A percentile compares a stretch with the other conserved stretches of the same genome.
Conservation (phyloP, 2,329 filamentous ascomycete genomes). For the Apiospora arundinis region DNA sequence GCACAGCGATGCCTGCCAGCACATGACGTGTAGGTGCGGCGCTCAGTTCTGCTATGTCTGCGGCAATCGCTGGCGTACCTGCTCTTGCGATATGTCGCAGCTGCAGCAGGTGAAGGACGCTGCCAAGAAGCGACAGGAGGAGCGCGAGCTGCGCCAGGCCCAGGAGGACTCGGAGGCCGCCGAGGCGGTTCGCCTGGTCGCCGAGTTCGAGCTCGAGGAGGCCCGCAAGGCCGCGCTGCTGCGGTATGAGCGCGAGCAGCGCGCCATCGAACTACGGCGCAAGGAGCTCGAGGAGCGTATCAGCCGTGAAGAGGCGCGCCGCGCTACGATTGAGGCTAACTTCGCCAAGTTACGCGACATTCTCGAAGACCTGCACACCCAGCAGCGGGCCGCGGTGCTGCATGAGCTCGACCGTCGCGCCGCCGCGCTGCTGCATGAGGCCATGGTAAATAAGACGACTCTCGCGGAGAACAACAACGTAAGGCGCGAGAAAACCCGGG, state of each 20-base stretch:
- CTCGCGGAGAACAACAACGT: slow-evolving; percentile 42
- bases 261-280: slow-evolving; percentile 45
- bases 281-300: slow-evolving; percentile 47
- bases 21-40: slow-evolving; percentile 85
- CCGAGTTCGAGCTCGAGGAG: slow-evolving; percentile 55
- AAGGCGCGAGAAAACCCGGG: slow-evolving; percentile 40
- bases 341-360: slow-evolving; percentile 45
- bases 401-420: slow-evolving; percentile 46
- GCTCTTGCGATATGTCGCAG: slow-evolving; percentile 63
- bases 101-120: slow-evolving; percentile 48
- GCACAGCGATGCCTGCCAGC: slow-evolving; percentile 79
- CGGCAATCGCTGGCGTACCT: slow-evolving; percentile 74
- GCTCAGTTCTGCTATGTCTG: slow-evolving; percentile 88
- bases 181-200: slow-evolving; percentile 52
- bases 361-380: slow-evolving; percentile 49
- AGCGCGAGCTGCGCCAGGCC: slow-evolving; percentile 42
- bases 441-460: slow-evolving; percentile 34
- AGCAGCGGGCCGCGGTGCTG: slow-evolving; percentile 48
- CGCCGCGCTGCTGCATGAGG: slow-evolving; percentile 34
- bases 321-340: slow-evolving; percentile 45
- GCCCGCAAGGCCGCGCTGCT: slow-evolving; percentile 48
- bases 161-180: slow-evolving; percentile 43
- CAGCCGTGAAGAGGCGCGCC: slow-evolving; percentile 48
- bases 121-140: slow-evolving; percentile 43
- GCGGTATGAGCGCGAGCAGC: slow-evolving; percentile 45